These are phyloP conservation scores for Apophysomyces sp. DNA, from an alignment of 371 early-diverging fungal species.

Conservation along the genomic window DNA sequence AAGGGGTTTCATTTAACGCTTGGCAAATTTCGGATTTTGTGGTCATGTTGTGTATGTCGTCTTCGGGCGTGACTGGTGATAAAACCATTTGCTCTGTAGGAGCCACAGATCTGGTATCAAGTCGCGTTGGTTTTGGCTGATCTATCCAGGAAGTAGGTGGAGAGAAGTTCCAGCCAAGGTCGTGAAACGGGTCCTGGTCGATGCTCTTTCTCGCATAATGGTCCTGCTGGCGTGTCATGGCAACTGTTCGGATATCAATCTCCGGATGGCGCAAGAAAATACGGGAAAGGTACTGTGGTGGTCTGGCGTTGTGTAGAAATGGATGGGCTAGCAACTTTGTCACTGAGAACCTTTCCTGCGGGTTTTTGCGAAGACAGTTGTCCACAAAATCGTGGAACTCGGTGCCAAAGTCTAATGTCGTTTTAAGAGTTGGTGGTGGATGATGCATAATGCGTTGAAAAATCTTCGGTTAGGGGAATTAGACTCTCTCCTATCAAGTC, in stretches of 20 bases:
- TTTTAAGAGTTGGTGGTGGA: slow-evolving; percentile 29
- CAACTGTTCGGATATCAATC: neutral
- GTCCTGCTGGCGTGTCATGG: neutral
- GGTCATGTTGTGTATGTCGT: neutral
- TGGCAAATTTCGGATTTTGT: neutral
- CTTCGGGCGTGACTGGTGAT: neutral
- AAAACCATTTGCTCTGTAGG: neutral
- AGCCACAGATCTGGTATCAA: neutral
- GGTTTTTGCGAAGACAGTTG: slow-evolving; percentile 61
- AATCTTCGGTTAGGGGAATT: no score
- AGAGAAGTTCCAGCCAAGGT: neutral
- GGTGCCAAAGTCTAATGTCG: slow-evolving; percentile 12
- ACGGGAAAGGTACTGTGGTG: slow-evolving; percentile 5
- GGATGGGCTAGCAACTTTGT: slow-evolving; percentile 70
- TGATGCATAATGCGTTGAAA: slow-evolving; percentile 38
- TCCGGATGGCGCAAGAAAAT: neutral
- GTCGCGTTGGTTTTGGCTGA: neutral
- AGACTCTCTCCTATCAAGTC: no score
- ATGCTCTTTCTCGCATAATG: neutral
- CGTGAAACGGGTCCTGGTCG: neutral
- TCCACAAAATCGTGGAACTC: slow-evolving; percentile 33
- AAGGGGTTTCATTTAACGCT: neutral
- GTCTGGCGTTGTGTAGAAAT: slow-evolving; percentile 36
- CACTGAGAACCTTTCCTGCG: slow-evolving; percentile 61
- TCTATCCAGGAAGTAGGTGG: neutral